These are phyloP conservation scores for Tulasnella sp. DNA, from an alignment of 768 basidiomycete species.

Conservation along the genomic window DNA sequence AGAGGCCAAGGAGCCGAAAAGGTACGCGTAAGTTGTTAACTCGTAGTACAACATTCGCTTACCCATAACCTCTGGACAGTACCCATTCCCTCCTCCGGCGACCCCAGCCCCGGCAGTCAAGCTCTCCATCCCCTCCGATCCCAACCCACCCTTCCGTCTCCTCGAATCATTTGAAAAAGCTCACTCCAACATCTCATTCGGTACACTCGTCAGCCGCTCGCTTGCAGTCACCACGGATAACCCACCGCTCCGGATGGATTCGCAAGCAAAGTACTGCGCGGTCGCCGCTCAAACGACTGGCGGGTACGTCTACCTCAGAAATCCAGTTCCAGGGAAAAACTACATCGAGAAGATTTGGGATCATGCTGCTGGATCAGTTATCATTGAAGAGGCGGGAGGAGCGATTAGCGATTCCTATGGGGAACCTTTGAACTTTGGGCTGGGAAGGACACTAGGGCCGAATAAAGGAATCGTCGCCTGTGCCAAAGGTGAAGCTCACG, in stretches of 20 bases:
- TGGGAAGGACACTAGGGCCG: constrained; percentile 74
- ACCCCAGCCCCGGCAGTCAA: background rate
- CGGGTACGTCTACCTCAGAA: constrained; percentile 70
- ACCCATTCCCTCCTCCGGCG: background rate
- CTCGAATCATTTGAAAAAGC: constrained; percentile 90
- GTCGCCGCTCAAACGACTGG: constrained; percentile 42
- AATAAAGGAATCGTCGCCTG: constrained; percentile 87
- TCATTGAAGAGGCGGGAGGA: constrained; percentile 86
- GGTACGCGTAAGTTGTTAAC: constrained; percentile 32
- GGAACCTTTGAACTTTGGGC: constrained; percentile 68
- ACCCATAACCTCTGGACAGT: background rate
- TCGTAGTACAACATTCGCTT: background rate
- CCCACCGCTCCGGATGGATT: constrained; percentile 78
- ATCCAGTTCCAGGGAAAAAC: constrained; percentile 60
- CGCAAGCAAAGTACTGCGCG: constrained; percentile 89
- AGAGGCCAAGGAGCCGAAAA: constrained; percentile 77
- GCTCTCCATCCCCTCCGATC: background rate
- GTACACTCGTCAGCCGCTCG: constrained; percentile 57
- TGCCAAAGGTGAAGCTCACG: constrained; percentile 55
- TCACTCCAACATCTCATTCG: constrained; percentile 86
- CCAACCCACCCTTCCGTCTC: constrained; percentile 41
- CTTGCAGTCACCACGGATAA: constrained; percentile 51
- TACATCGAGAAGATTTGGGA: constrained; percentile 99
- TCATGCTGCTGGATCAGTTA: constrained; percentile 77
- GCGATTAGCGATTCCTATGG: constrained; percentile 81